Conservation (phyloP, 2,329 filamentous ascomycete genomes). For the Rhexocercosporidium sp. region DNA sequence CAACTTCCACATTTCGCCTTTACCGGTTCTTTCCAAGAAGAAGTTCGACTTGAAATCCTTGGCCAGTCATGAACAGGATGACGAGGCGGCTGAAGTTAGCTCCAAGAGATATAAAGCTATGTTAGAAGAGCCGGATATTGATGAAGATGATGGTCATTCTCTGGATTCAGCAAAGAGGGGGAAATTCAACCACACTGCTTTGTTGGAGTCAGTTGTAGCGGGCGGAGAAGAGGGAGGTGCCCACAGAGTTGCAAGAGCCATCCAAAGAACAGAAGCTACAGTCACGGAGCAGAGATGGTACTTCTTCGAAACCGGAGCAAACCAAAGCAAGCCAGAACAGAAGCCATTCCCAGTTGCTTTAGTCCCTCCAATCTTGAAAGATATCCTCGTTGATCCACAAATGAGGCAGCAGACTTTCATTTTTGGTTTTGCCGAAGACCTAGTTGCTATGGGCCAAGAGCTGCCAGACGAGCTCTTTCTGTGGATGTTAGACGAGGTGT, state of each 20-base stretch:
- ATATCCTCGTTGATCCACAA: constrained; percentile 50
- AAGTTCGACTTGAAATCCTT: constrained; percentile 69
- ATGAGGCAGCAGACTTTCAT: constrained; percentile 63
- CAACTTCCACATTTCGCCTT: constrained; percentile 48
- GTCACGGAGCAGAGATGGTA: constrained; percentile 58
- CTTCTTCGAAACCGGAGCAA: constrained; percentile 54
- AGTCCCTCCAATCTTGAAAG: constrained; percentile 32
- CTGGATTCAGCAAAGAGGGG: constrained; percentile 10
- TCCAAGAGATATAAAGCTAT: constrained; percentile 46
- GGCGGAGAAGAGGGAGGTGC: constrained; percentile 48
- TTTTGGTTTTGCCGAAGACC: constrained; percentile 64
- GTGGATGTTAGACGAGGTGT: constrained; percentile 69
- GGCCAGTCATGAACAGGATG: constrained; percentile 61
- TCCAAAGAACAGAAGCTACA: constrained; percentile 65
- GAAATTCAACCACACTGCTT: constrained; percentile 40
- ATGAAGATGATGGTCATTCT: neutral
- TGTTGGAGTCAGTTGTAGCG: constrained; percentile 50
- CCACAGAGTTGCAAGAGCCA: constrained; percentile 58
- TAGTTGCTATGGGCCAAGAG: constrained; percentile 49
- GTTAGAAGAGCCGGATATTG: constrained; percentile 34
- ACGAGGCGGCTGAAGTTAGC: constrained; percentile 64
- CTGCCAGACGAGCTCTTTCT: constrained; percentile 68
- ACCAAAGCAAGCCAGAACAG: constrained; percentile 21
- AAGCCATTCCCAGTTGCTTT: constrained; percentile 35
- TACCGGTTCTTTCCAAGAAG: constrained; percentile 59